Percentiles rank a stretch among this genome's conserved stretches.
Evolutionary conservation across 2,329 filamentous ascomycete genomes (phyloP).

Genomic region (Huntiella decipiens): DNA sequence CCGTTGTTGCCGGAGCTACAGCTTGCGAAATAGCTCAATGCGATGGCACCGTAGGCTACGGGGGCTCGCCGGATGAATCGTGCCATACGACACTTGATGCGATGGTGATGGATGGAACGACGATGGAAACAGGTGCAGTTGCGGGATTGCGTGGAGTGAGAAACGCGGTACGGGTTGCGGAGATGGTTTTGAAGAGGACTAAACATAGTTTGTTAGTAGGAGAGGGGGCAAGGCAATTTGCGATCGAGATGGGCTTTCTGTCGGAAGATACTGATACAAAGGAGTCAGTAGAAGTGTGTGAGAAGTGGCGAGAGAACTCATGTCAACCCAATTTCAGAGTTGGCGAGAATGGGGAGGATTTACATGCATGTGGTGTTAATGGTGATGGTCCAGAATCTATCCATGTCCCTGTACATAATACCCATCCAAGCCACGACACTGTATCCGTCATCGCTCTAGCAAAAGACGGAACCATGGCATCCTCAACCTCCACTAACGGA

Average conservation of each 20-base stretch:
- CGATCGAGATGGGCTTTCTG: slow-evolving; percentile 29
- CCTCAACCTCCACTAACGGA: slow-evolving; percentile 37
- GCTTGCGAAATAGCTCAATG: slow-evolving; percentile 33
- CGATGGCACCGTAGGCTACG: slow-evolving; percentile 34
- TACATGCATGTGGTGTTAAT: not conserved
- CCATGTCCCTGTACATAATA: not conserved
- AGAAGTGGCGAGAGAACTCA: slow-evolving; percentile 21
- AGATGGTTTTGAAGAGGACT: slow-evolving; percentile 31
- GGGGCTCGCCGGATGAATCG: slow-evolving; percentile 34
- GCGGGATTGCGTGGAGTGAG: slow-evolving; percentile 29
- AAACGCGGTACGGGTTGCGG: slow-evolving; percentile 30
- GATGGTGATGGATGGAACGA: slow-evolving; percentile 37
- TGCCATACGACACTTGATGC: slow-evolving; percentile 41
- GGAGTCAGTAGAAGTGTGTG: slow-evolving; percentile 22
- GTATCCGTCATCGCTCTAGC: slow-evolving; percentile 33
- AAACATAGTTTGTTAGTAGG: slow-evolving; percentile 32
- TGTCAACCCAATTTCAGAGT: slow-evolving; percentile 34
- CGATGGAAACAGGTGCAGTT: slow-evolving; percentile 34
- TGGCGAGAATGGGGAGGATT: slow-evolving; percentile 31
- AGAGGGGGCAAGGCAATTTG: slow-evolving; percentile 34
- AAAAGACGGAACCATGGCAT: slow-evolving; percentile 27
- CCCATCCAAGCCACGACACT: slow-evolving; percentile 27
- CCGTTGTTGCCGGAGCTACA: slow-evolving; percentile 30
- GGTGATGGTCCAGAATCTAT: not conserved
- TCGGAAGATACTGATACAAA: slow-evolving; percentile 25